Evolutionary conservation across 139 green algal genomes (phyloP), one percentile per base, ranked within the genome.

Genomic region (Tetraselmis chui): DNA sequence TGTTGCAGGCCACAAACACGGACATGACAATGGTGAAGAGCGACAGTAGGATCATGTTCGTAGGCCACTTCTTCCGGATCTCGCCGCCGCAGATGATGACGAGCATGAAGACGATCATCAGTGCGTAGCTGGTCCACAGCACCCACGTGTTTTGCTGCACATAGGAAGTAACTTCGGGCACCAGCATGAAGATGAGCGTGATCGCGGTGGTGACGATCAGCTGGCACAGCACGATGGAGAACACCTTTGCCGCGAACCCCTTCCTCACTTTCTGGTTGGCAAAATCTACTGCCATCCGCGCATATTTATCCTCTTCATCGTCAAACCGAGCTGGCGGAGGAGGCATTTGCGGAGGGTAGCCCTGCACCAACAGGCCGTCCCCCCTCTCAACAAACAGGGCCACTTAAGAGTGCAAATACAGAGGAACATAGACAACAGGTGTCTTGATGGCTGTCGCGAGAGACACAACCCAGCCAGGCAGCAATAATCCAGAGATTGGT

Each of bases 41-140:
- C 77, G 58, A 59, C 23, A 80, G 77, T 5, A 80, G 77, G 28
- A 80, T 80, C 27, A 80, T 80, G 77, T 80, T 80, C 2, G 32
- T 23, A 23, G 77, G 77, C 29, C 24, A 80, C 77, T 80, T 80
- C 28, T 31, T 59, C 23, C 31, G 31, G 77, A 80, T 31, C 27
- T 58, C 24, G 77, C 77, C 77, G 24, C 29, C 29, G n/a, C 77
- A 80, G 77, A 80, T 31, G 29, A 80, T 31, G 77, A 58, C n/a
- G 77, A 80, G 32, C 29, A 80, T 32, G 2, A 32, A 31, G 2
- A 29, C 77, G 77, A 80, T 80, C 29, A 32, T 59, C 2, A 80
- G 29, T 27, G 28, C 77, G 45, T 67, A 67, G 45, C 11, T 25
- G 11, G 45, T 67, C 45, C 45, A 67, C 77, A 80, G 31, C 28